A percentile compares a stretch with the other conserved stretches of the same genome.
Evolutionary conservation across 768 basidiomycete genomes (phyloP).

Genomic region (Tylopilus felleus): DNA sequence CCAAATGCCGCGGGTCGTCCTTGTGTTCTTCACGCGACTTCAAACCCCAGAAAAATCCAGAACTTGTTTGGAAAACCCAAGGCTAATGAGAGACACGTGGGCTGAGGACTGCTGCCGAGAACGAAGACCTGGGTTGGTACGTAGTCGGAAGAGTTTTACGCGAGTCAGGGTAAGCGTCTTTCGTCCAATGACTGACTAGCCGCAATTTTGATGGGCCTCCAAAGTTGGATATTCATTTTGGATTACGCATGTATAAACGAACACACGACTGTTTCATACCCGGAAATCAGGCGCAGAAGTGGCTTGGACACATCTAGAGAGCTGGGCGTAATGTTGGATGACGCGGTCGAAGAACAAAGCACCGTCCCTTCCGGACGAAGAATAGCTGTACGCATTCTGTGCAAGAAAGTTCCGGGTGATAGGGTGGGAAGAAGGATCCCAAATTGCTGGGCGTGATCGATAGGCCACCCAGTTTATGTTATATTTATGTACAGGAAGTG

Average conservation of each 20-base stretch:
- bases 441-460: neutral
- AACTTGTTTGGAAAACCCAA: conserved; percentile 9
- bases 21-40: conserved; percentile 15
- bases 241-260: conserved; percentile 13
- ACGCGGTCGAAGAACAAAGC: neutral
- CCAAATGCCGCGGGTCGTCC: conserved; percentile 18
- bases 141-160: conserved; percentile 5
- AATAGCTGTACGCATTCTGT: conserved; percentile 5
- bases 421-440: conserved; percentile 13
- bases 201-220: neutral
- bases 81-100: conserved; percentile 10
- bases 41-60: conserved; percentile 20
- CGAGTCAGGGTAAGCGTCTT: conserved; percentile 11
- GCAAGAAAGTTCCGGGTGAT: conserved; percentile 5
- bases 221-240: conserved; percentile 22
- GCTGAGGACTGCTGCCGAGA: conserved; percentile 6
- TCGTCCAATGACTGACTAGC: conserved; percentile 1
- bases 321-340: conserved; percentile 6
- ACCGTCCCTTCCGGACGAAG: neutral
- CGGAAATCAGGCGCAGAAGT: conserved; percentile 18
- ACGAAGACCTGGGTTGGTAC: neutral
- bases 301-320: neutral
- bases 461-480: conserved; percentile 4
- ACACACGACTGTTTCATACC: conserved; percentile 20
- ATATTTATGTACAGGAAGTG: conserved; percentile 18